Evolutionary conservation across 345 rosid species (phyloP), one percentile per base, ranked within the genome.

Genomic region (Gossypium arboreum): DNA sequence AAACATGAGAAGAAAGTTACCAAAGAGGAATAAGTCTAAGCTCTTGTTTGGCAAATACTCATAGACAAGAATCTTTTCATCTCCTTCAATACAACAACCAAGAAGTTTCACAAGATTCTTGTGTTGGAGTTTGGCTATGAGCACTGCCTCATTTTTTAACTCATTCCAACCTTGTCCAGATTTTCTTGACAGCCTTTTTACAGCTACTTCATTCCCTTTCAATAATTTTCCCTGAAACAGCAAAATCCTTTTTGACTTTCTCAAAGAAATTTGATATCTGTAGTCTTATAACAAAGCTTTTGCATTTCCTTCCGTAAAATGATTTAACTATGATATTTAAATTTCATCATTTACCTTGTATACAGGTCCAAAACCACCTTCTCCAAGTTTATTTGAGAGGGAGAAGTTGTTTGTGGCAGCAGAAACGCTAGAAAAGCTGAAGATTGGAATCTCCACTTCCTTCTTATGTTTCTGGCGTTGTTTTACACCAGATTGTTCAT

Each of bases 391-490:
- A 27, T 69, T 69, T 25, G 44, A 45, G 44, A 25, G 4, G 1
- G 71, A 74, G 54, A 74, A 74, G 29, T 63, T 50, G 12, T 62
- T 39, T 9, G 77, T 74, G 18, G 77, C 70, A 59, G 66, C 43
- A 2, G 77, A 34, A 9, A 74, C 66, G 10, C 70, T 62, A 9
- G 70, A 39, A 44, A 74, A 61, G 12, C 55, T 54, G 66, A 74
- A 61, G 5, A 74, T 1, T 62, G 77, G 77, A 11, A 74, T 61
- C 22, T 64, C 69, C 25, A 65, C 69, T 2, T 64, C 68, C 22
- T 39, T 64, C 50, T 64, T 39, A 65, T 41, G 69, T 65, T 65
- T 41, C 5, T 7, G 24, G 4, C 16, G 27, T 43, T 7, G 27
- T 18, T 41, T 65, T 65, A 3, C 27, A 2, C 10, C 11, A 4